phyloP scores from a whole-genome alignment of 805 yeast genomes.

The Yamadazyma tumulicola region DNA sequence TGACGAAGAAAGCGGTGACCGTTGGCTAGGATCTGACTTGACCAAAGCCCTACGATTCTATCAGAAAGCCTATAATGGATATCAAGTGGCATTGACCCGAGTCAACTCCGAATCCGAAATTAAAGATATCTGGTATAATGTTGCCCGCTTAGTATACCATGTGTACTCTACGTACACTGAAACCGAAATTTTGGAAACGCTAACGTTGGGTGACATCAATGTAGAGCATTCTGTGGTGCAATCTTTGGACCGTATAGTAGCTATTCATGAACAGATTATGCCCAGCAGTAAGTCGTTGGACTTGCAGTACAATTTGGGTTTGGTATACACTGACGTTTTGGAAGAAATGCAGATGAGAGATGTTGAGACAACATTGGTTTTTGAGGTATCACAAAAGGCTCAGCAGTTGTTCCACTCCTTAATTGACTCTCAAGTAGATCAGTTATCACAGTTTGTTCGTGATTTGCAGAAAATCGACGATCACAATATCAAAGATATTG shows the following conservation, averaged over 20 bases:
- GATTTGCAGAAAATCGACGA: slow-evolving; percentile 15
- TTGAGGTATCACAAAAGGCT: background rate
- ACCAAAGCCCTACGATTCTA: slow-evolving; percentile 64
- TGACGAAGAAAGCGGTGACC: slow-evolving; percentile 72
- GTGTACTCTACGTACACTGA: slow-evolving; percentile 52
- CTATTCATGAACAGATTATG: slow-evolving; percentile 30
- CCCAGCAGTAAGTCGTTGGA: slow-evolving; percentile 39
- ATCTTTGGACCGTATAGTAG: slow-evolving; percentile 29
- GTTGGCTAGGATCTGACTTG: slow-evolving; percentile 67
- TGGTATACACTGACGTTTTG: slow-evolving; percentile 46
- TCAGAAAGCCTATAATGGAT: slow-evolving; percentile 50
- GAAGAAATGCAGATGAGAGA: slow-evolving; percentile 20
- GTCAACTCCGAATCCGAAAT: slow-evolving; percentile 1
- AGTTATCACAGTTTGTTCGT: slow-evolving; percentile 23
- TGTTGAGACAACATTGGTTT: background rate
- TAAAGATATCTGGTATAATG: slow-evolving; percentile 55
- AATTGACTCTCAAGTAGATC: slow-evolving; percentile 22
- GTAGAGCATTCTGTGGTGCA: slow-evolving; percentile 37
- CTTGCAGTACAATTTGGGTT: slow-evolving; percentile 43
- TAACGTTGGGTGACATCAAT: slow-evolving; percentile 27
- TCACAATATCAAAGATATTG: background rate
- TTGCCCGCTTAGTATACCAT: slow-evolving; percentile 54
- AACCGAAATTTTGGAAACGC: slow-evolving; percentile 41
- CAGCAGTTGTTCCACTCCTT: slow-evolving; percentile 11
- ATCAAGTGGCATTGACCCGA: slow-evolving; percentile 8